Conservation (phyloP, 805 yeast genomes). For the Cyberlindnera americana region DNA sequence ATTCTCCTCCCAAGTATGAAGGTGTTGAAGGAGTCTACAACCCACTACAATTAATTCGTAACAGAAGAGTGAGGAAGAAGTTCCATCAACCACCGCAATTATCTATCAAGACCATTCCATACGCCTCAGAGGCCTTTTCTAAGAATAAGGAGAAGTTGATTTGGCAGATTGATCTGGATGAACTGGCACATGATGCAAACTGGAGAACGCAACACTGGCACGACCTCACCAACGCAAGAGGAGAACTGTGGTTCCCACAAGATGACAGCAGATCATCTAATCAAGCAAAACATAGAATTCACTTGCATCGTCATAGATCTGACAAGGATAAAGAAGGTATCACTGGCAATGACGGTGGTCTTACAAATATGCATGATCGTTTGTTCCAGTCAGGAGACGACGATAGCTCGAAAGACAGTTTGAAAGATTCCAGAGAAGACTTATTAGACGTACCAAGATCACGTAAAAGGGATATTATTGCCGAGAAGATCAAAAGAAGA, state of each 20-base stretch:
- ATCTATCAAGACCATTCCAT: conserved; percentile 46
- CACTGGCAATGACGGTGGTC: conserved; percentile 3
- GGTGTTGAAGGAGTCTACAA: conserved; percentile 70
- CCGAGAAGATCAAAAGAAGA: conserved; percentile 17
- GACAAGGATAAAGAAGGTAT: conserved; percentile 1
- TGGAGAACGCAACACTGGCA: conserved; percentile 60
- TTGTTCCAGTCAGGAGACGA: conserved; percentile 18
- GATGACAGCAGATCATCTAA: conserved; percentile 1
- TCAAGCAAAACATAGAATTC: conserved; percentile 12
- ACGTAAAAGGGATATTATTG: conserved; percentile 19
- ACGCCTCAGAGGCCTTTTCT: conserved; percentile 65
- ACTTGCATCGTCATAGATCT: conserved; percentile 4
- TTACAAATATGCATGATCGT: conserved; percentile 21
- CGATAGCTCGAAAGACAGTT: conserved; percentile 12
- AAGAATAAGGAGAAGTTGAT: conserved; percentile 41
- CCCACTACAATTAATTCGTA: conserved; percentile 79
- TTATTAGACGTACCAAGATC: conserved; percentile 11
- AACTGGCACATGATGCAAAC: conserved; percentile 49
- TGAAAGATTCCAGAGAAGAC: conserved; percentile 22
- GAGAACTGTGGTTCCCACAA: conserved; percentile 50
- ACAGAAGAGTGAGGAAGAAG: conserved; percentile 55
- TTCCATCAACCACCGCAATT: conserved; percentile 46
- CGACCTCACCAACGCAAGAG: conserved; percentile 43
- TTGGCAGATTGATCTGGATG: conserved; percentile 67
- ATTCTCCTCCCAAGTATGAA: conserved; percentile 20